Percentiles rank a stretch among this genome's conserved stretches.
Conservation (phyloP, 2,329 filamentous ascomycete genomes). For the Plenodomus tracheiphilus region DNA sequence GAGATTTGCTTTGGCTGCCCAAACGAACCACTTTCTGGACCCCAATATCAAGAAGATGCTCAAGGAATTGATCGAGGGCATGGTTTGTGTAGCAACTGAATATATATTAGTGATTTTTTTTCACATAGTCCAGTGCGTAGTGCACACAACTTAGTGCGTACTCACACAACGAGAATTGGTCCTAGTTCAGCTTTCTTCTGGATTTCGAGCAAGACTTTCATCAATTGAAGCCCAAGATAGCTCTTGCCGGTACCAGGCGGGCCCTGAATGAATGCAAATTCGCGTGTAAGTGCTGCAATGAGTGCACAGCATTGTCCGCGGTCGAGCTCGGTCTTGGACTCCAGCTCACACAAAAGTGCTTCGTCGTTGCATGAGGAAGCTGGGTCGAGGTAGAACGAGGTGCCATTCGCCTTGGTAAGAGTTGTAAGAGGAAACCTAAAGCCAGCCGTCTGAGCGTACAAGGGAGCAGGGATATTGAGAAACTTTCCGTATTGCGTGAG, state of each 20-base stretch:
- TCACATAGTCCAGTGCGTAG: too few species aligned
- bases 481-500: neutral
- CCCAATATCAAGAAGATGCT: slow-evolving; percentile 58
- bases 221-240: slow-evolving; percentile 62
- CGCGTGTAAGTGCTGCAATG: slow-evolving; percentile 55
- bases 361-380: slow-evolving; percentile 17
- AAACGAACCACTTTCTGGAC: slow-evolving; percentile 62
- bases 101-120: slow-evolving; percentile 3
- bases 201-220: slow-evolving; percentile 58
- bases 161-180: slow-evolving; percentile 49
- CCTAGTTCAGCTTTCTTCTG: slow-evolving; percentile 43
- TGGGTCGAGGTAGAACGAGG: slow-evolving; percentile 11
- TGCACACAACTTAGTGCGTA: too few species aligned
- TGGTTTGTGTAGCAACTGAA: slow-evolving; percentile 55
- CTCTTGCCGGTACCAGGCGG: slow-evolving; percentile 73
- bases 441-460: slow-evolving; percentile 23
- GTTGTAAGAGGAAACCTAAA: slow-evolving; percentile 26
- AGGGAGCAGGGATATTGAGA: slow-evolving; percentile 29
- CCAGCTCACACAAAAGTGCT: slow-evolving; percentile 15
- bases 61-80: slow-evolving; percentile 62
- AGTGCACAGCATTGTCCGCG: slow-evolving; percentile 55
- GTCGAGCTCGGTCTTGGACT: slow-evolving; percentile 51
- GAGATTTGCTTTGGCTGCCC: slow-evolving; percentile 61
- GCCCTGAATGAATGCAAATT: slow-evolving; percentile 67
- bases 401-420: slow-evolving; percentile 13